Base-by-base conservation (phyloP, 345 rosid genomes). In the Citrus australasica region DNA sequence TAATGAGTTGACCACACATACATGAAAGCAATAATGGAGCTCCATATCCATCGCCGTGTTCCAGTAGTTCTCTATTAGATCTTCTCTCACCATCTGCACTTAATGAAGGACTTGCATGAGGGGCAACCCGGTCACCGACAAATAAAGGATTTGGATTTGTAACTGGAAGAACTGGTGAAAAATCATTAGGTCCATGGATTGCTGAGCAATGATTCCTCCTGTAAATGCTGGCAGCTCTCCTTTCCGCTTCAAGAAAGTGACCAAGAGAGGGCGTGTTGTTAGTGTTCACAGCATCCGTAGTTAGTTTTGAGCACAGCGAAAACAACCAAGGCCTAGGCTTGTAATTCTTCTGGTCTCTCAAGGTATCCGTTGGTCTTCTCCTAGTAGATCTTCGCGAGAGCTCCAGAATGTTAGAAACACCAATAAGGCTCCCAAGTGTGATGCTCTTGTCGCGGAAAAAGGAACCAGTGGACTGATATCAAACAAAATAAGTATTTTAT, bases 401-500 rank as follows among this genome's bases (percentile, higher is more conserved):
- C 74, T 91, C 89, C 25, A 91, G 86, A 75, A 91, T 79, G 83
- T 79, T 90, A 21, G 96, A 86, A 66, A 89, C 83, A 59, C 98
- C 98, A 16, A 92, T 89, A 30, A 91, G 90, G 81, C 90, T 94
- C 38, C 98, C 98, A 0, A 92, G 83, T 37, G 94, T 90, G 67
- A 85, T 88, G 88, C 96, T 89, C 78, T 86, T 89, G 73, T 94
- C 93, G 25, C 80, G 90, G 86, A 92, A 92, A 85, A 92, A 94
- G 17, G 97, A 94, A 14, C 89, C 91, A 25, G 88, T 90, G 11
- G 97, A 92, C 98, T 92, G 90, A 74, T 72, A 80, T 76, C 27
- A 10, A 68, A 69, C 33, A 55, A 28, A 73, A 67, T 30, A 73
- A 56, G 35, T 16, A n/a, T 60, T 59, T 69, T 25, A 25, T 46